Conservation (phyloP, 148 eudicot species). For the Spergularia marina region DNA sequence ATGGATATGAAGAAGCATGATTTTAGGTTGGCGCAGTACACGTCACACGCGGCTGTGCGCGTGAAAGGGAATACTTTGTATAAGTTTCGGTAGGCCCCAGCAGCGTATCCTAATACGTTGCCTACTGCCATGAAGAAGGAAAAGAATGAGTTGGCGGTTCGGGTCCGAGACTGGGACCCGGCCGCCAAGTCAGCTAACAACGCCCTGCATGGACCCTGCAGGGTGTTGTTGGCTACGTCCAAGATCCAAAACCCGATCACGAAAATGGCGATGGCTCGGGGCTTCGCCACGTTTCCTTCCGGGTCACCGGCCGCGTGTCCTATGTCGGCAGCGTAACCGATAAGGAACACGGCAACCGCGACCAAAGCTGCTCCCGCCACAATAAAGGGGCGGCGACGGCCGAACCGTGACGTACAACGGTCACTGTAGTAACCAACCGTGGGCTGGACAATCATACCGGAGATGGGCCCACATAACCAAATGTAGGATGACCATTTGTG, state of each 20-base stretch:
- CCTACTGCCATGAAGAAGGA: slow-evolving; percentile 63
- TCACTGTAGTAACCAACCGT: slow-evolving; percentile 50
- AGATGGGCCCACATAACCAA: slow-evolving; percentile 59
- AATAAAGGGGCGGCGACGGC: slow-evolving; percentile 53
- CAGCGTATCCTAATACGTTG: slow-evolving; percentile 50
- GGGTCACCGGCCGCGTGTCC: slow-evolving; percentile 43
- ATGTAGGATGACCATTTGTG: slow-evolving; percentile 50
- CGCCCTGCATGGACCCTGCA: slow-evolving; percentile 59
- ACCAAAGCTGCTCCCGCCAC: slow-evolving; percentile 43
- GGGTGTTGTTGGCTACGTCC: slow-evolving; percentile 54
- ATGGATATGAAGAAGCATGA: slow-evolving; percentile 53
- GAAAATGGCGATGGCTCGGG: slow-evolving; percentile 45
- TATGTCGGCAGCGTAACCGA: slow-evolving; percentile 56
- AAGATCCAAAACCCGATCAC: slow-evolving; percentile 59
- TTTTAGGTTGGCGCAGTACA: slow-evolving; percentile 54
- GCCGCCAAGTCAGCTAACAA: slow-evolving; percentile 44
- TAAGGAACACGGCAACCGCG: slow-evolving; percentile 37
- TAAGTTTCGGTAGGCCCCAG: slow-evolving; percentile 39
- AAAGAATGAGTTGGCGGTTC: slow-evolving; percentile 42
- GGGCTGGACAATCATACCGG: slow-evolving; percentile 56
- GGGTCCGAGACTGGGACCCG: slow-evolving; percentile 34
- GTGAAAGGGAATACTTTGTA: slow-evolving; percentile 47
- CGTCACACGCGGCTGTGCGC: slow-evolving; percentile 41
- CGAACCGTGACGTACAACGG: slow-evolving; percentile 44
- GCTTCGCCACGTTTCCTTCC: slow-evolving; percentile 22